Evolutionary conservation across 2,329 filamentous ascomycete species (phyloP).

Genomic region (Aureobasidium leucospermi): DNA sequence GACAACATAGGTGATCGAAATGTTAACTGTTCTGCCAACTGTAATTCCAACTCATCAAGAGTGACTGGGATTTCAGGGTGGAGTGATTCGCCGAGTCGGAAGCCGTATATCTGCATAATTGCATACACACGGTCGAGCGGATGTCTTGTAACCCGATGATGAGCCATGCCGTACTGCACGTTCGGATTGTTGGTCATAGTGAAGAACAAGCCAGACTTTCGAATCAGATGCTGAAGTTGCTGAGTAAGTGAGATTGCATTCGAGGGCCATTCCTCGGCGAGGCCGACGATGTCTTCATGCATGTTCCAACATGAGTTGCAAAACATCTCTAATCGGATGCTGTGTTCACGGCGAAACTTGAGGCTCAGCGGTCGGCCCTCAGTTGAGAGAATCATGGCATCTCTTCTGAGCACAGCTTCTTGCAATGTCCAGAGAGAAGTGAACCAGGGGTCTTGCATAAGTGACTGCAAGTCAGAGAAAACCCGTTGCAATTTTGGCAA

Average conservation of each 20-base stretch:
- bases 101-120: background rate
- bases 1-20: background rate
- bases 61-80: background rate
- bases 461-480: background rate
- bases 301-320: background rate
- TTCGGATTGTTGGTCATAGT: background rate
- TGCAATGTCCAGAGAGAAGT: background rate
- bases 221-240: background rate
- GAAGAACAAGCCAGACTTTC: background rate
- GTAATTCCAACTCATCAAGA: background rate
- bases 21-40: background rate
- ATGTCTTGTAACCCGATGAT: background rate
- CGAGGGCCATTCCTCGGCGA: background rate
- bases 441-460: background rate
- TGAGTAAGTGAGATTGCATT: background rate
- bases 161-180: background rate
- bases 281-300: background rate
- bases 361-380: background rate
- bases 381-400: background rate
- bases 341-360: background rate
- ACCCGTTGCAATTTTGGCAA: background rate
- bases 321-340: background rate
- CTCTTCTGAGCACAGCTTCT: background rate
- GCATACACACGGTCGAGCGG: background rate
- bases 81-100: background rate